Percentiles rank a stretch among this genome's conserved stretches.
Conservation (phyloP, 2,329 filamentous ascomycete species). For the Tolypocladium cylindrosporum region DNA sequence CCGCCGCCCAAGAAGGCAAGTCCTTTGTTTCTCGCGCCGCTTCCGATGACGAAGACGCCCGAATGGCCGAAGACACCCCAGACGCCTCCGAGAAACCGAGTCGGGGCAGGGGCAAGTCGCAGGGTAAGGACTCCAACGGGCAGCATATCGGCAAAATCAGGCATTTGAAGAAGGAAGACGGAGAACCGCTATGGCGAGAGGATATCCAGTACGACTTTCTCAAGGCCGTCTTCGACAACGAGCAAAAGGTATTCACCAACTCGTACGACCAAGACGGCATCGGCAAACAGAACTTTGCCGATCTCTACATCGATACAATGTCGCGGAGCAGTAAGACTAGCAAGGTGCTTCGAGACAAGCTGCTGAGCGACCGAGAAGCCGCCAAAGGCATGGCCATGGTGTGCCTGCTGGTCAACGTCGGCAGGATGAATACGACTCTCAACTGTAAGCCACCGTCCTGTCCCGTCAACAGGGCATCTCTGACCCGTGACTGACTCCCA, state of each 20-base stretch:
- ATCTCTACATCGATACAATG: constrained; percentile 98
- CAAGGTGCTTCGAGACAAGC: constrained; percentile 94
- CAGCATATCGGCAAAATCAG: constrained; percentile 58
- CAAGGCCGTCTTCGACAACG: constrained; percentile 68
- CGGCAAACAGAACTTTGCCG: constrained; percentile 73
- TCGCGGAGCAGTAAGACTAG: constrained; percentile 97
- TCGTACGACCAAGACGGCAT: constrained; percentile 58
- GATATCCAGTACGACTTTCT: constrained; percentile 88
- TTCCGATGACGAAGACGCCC: constrained; percentile 38
- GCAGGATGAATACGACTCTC: constrained; percentile 95
- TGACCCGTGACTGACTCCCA: constrained; percentile 7
- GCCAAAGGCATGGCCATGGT: constrained; percentile 99
- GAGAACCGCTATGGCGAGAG: constrained; percentile 74
- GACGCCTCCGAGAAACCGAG: constrained; percentile 30
- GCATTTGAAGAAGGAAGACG: constrained; percentile 82
- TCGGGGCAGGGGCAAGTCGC: constrained; percentile 24
- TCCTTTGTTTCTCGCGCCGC: constrained; percentile 34
- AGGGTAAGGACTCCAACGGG: constrained; percentile 23
- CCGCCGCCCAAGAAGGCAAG: constrained; percentile 29
- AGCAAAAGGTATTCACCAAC: constrained; percentile 73
- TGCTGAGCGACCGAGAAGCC: constrained; percentile 81
- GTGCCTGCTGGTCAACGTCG: constrained; percentile 91
- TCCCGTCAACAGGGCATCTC: neutral
- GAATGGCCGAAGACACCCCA: constrained; percentile 30
- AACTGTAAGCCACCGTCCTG: constrained; percentile 60